These are phyloP conservation scores for Oenanthe javanica DNA, from an alignment of 140 eudicot genomes.

Conservation along the genomic window DNA sequence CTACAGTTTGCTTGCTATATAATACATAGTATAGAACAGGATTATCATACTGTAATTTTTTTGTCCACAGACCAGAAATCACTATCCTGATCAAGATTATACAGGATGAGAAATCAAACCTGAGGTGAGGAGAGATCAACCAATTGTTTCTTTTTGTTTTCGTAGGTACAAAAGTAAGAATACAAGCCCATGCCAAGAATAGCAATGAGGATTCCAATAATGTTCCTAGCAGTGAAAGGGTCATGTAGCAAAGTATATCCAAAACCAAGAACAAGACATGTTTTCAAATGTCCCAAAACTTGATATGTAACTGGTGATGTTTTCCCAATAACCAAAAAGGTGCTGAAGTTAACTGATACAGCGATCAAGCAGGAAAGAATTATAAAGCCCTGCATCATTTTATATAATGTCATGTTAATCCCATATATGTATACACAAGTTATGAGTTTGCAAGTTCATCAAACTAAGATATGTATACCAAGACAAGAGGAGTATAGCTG, in stretches of 20 bases:
- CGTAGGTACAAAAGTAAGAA: conserved; percentile 78
- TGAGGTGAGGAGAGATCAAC: conserved; percentile 51
- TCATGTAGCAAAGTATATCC: conserved; percentile 91
- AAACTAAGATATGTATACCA: conserved; percentile 34
- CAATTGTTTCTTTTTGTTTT: conserved; percentile 65
- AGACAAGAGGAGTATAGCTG: conserved; percentile 67
- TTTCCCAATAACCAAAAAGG: conserved; percentile 93
- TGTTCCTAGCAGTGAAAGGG: conserved; percentile 83
- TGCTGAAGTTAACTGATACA: conserved; percentile 93
- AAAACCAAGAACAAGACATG: conserved; percentile 94
- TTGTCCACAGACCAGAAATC: background rate
- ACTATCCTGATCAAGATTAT: background rate
- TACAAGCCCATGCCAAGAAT: conserved; percentile 90
- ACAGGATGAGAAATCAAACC: conserved; percentile 27
- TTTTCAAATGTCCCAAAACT: conserved; percentile 87
- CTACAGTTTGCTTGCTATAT: background rate
- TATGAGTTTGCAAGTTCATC: background rate
- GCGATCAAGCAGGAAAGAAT: conserved; percentile 87
- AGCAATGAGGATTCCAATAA: conserved; percentile 76
- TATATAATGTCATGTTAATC: background rate
- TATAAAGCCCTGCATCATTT: conserved; percentile 66
- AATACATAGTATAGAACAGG: no score
- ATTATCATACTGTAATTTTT: no score
- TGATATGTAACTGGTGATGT: conserved; percentile 98
- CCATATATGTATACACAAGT: background rate